A percentile compares a stretch with the other conserved stretches of the same genome.
phyloP scores from a whole-genome alignment of 2,329 filamentous ascomycete genomes.

The Dactylonectria estremocensis region DNA sequence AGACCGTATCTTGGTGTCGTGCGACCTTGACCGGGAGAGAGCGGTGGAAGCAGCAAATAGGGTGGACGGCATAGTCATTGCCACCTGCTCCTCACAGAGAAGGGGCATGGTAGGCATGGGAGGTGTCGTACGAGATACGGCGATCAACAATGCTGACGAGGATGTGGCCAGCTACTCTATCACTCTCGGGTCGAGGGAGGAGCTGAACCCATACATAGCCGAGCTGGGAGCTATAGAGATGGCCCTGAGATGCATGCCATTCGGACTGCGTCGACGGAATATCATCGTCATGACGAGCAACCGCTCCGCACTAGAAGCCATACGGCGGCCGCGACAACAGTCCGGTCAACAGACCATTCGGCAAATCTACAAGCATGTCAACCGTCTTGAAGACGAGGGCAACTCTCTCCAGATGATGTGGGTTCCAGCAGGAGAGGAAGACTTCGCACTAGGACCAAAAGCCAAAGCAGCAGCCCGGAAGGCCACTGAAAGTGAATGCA shows the following conservation, averaged over 20 bases:
- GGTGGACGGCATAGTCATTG: slow-evolving; percentile 6
- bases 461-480: no score
- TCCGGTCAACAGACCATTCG: background rate
- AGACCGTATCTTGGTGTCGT: no score
- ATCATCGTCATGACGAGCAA: background rate
- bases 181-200: background rate
- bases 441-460: no score
- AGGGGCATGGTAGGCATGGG: background rate
- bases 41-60: slow-evolving; percentile 5
- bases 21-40: background rate
- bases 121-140: background rate
- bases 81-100: slow-evolving; percentile 3
- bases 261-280: no score
- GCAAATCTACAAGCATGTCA: background rate
- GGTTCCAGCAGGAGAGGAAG: no score
- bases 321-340: no score
- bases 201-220: background rate
- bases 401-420: no score
- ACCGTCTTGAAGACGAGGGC: no score
- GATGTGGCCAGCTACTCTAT: background rate
- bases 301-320: no score
- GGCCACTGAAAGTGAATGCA: no score
- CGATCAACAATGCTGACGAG: background rate
- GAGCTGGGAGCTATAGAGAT: background rate
- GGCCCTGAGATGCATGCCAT: no score